A percentile compares a stretch with the other conserved stretches of the same genome.
Evolutionary conservation across 768 basidiomycete genomes (phyloP).

Genomic region (Boletus pseudo-olivaceus): DNA sequence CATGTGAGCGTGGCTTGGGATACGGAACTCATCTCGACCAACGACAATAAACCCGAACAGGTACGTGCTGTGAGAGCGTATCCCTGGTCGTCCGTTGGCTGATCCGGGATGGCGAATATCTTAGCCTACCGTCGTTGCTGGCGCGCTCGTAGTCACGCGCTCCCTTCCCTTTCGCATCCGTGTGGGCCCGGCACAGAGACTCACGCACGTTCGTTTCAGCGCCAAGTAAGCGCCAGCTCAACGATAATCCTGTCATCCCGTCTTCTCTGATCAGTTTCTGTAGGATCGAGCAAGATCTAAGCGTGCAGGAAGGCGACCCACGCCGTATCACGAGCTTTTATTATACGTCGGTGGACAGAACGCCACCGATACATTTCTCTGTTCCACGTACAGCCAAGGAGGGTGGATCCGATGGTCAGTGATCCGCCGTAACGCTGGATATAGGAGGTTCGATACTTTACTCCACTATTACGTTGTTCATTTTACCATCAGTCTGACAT

Average conservation of each 20-base stretch:
- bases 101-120: background rate
- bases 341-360: slow-evolving; percentile 29
- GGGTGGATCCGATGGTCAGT: slow-evolving; percentile 6
- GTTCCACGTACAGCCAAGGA: slow-evolving; percentile 11
- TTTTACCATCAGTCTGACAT: background rate
- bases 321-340: slow-evolving; percentile 36
- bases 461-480: background rate
- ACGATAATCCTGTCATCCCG: background rate
- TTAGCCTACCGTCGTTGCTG: slow-evolving; percentile 38
- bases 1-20: slow-evolving; percentile 34
- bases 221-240: slow-evolving; percentile 32
- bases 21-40: slow-evolving; percentile 29
- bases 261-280: background rate
- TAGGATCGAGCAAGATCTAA: slow-evolving; percentile 27
- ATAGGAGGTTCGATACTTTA: background rate
- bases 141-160: slow-evolving; percentile 38
- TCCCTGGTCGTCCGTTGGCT: background rate
- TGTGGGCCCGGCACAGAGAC: slow-evolving; percentile 35
- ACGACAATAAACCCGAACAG: slow-evolving; percentile 18
- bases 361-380: slow-evolving; percentile 33
- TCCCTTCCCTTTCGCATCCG: slow-evolving; percentile 40
- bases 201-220: slow-evolving; percentile 35
- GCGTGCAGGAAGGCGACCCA: slow-evolving; percentile 14
- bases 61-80: slow-evolving; percentile 9
- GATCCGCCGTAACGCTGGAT: background rate